Conservation (phyloP, 768 basidiomycete genomes). For the Amanita phalloides region DNA sequence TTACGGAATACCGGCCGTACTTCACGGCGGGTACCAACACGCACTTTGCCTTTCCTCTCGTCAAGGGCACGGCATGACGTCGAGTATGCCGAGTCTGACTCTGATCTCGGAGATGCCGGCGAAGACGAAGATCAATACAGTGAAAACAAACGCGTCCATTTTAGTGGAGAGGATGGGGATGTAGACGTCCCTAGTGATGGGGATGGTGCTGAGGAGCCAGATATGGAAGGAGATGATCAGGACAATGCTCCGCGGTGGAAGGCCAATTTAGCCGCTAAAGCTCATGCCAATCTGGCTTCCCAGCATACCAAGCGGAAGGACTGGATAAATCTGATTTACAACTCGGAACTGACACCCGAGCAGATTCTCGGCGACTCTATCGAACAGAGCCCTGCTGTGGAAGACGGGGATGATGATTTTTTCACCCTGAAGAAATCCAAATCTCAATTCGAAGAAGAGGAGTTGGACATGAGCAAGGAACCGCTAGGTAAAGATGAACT, state of each 20-base stretch:
- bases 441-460: slow-evolving; percentile 31
- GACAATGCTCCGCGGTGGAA: slow-evolving; percentile 67
- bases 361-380: slow-evolving; percentile 35
- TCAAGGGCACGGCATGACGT: slow-evolving; percentile 31
- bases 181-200: slow-evolving; percentile 38
- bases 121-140: slow-evolving; percentile 12
- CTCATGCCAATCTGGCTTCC: slow-evolving; percentile 30
- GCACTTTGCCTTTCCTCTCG: slow-evolving; percentile 23
- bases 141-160: slow-evolving; percentile 21
- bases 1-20: slow-evolving; percentile 41
- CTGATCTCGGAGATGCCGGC: slow-evolving; percentile 49
- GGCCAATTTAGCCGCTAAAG: slow-evolving; percentile 38
- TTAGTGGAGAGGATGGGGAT: slow-evolving; percentile 38
- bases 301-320: slow-evolving; percentile 41
- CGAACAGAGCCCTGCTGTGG: slow-evolving; percentile 20
- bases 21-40: slow-evolving; percentile 31
- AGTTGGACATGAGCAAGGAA: slow-evolving; percentile 64
- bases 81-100: slow-evolving; percentile 73
- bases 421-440: slow-evolving; percentile 46
- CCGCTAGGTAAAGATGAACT: slow-evolving; percentile 35
- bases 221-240: slow-evolving; percentile 24
- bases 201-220: slow-evolving; percentile 27
- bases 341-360: slow-evolving; percentile 52
- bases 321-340: slow-evolving; percentile 84
- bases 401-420: slow-evolving; percentile 55